Conservation (phyloP, 2,329 filamentous ascomycete species). For the Pseudogymnoascus sp. region DNA sequence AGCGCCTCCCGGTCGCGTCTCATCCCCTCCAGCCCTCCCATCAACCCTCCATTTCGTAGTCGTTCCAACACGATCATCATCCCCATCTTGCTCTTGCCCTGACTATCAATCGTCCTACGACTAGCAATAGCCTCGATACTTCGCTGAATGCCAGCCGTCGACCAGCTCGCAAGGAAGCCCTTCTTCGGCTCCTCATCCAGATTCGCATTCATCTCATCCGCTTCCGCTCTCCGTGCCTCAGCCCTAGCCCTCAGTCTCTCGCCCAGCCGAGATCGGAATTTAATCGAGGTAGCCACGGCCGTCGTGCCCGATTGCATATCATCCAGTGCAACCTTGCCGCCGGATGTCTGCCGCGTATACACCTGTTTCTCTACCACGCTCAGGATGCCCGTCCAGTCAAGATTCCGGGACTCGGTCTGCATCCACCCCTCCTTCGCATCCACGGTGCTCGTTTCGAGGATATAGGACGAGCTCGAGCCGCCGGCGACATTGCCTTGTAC, state of each 20-base stretch:
- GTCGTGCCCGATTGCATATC: conserved; percentile 36
- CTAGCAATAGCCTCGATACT: conserved; percentile 74
- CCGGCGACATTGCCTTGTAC: conserved; percentile 46
- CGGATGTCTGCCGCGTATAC: conserved; percentile 38
- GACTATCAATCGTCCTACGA: conserved; percentile 66
- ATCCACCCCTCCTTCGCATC: conserved; percentile 77
- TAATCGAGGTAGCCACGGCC: conserved; percentile 64
- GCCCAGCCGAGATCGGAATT: conserved; percentile 63
- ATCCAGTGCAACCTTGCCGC: conserved; percentile 12
- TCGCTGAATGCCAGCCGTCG: conserved; percentile 62
- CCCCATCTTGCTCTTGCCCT: conserved; percentile 72
- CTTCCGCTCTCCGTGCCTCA: conserved; percentile 28
- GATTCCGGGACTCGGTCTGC: conserved; percentile 70
- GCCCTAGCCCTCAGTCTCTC: conserved; percentile 41
- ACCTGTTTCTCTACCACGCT: conserved; percentile 69
- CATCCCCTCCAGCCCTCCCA: conserved; percentile 64
- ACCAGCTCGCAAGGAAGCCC: conserved; percentile 48
- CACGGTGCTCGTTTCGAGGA: conserved; percentile 70
- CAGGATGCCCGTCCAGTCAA: conserved; percentile 74
- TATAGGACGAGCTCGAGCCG: conserved; percentile 59
- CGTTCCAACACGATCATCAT: conserved; percentile 76
- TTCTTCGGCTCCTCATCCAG: conserved; percentile 40
- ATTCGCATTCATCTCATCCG: conserved; percentile 30
- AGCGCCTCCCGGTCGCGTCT: conserved; percentile 41
- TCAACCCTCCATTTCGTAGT: conserved; percentile 55